Evolutionary conservation across 2,329 filamentous ascomycete species (phyloP).

Genomic region (Botryosphaeria agaves): DNA sequence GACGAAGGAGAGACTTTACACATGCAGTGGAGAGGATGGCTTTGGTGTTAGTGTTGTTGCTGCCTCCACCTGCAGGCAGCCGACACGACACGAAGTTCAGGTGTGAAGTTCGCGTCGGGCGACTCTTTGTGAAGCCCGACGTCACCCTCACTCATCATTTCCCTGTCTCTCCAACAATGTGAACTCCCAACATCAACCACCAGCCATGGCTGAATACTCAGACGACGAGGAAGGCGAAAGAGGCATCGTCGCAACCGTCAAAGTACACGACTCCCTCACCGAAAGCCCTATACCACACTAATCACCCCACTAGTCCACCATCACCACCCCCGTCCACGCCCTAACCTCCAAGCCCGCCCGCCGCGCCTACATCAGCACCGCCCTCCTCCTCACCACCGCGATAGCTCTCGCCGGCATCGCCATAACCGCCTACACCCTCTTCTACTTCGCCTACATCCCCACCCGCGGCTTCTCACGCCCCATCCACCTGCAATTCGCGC

Average conservation of each 20-base stretch:
- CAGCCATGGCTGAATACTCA: neutral
- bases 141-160: no score
- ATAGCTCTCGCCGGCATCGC: constrained; percentile 39
- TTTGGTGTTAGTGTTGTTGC: no score
- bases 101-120: no score
- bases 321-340: constrained; percentile 35
- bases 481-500: constrained; percentile 46
- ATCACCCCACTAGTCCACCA: constrained; percentile 27
- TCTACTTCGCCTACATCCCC: constrained; percentile 54
- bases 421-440: constrained; percentile 42
- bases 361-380: constrained; percentile 44
- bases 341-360: constrained; percentile 44
- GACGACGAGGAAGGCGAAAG: neutral
- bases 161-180: no score
- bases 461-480: constrained; percentile 43
- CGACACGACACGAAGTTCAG: no score
- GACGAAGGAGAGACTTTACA: no score
- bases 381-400: constrained; percentile 35
- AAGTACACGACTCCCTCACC: neutral
- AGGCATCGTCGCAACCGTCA: neutral
- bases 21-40: no score
- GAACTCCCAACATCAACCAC: neutral
- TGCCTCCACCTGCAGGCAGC: no score
- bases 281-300: neutral
- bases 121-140: no score